Percentiles rank a stretch among this genome's conserved stretches.
Evolutionary conservation across 495 filamentous ascomycete species (phyloP).

Genomic region (Aspergillus nanangensis): DNA sequence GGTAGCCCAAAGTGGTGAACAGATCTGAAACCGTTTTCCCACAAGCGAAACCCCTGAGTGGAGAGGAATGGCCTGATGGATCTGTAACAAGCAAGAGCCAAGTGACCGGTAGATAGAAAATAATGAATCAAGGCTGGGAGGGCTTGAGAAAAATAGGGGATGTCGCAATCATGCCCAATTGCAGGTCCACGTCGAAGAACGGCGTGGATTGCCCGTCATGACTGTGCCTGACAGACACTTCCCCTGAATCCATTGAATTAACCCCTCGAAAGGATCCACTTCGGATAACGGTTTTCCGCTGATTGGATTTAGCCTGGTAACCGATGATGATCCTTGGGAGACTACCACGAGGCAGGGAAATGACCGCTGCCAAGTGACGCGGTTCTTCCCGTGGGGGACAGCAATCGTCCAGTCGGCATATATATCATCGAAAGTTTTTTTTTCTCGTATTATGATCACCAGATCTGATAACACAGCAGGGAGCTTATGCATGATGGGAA

Average conservation of each 20-base stretch:
- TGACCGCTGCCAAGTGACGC: background rate
- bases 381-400: background rate
- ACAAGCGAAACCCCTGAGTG: conserved; percentile 8
- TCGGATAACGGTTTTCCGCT: conserved; percentile 15
- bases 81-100: background rate
- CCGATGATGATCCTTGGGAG: background rate
- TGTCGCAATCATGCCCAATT: background rate
- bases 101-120: background rate
- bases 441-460: no score
- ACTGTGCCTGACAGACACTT: background rate
- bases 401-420: no score
- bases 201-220: background rate
- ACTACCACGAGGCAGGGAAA: background rate
- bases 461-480: no score
- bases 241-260: conserved; percentile 11
- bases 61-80: background rate
- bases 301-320: background rate
- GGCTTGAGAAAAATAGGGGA: background rate
- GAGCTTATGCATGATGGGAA: no score
- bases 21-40: conserved; percentile 9
- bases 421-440: no score
- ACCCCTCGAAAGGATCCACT: conserved; percentile 10
- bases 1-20: conserved; percentile 6
- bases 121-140: background rate
- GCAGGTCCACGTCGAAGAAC: background rate